Conservation (phyloP, 1,139 yeast genomes). For the Candida smagusa region DNA sequence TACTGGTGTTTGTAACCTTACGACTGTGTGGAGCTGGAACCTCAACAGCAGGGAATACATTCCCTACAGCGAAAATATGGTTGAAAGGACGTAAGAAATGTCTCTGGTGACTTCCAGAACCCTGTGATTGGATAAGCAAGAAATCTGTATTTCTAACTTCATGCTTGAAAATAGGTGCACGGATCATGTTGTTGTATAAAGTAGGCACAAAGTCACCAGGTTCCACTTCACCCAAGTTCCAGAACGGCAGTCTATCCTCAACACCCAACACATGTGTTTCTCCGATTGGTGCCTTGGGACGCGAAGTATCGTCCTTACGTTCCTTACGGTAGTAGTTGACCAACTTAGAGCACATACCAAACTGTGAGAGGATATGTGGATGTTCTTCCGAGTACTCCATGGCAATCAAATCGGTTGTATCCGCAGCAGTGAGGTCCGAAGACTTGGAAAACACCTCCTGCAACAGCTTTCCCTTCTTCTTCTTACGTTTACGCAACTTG, state of each 20-base stretch:
- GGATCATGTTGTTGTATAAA: slow-evolving; percentile 80
- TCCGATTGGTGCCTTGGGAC: slow-evolving; percentile 89
- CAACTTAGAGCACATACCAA: slow-evolving; percentile 95
- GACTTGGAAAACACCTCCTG: slow-evolving; percentile 70
- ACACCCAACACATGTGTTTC: slow-evolving; percentile 95
- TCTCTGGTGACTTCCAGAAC: slow-evolving; percentile 63
- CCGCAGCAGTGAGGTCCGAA: slow-evolving; percentile 79
- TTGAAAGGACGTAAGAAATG: slow-evolving; percentile 60
- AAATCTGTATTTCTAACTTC: slow-evolving; percentile 79
- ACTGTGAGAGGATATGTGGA: slow-evolving; percentile 79
- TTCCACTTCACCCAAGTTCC: slow-evolving; percentile 98
- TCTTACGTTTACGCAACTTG: slow-evolving; percentile 80
- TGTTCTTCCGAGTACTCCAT: slow-evolving; percentile 90
- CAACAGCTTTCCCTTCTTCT: slow-evolving; percentile 80
- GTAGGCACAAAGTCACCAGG: slow-evolving; percentile 95
- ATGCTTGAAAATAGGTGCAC: slow-evolving; percentile 94
- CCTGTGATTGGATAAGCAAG: slow-evolving; percentile 73
- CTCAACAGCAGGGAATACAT: slow-evolving; percentile 87
- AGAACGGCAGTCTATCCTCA: slow-evolving; percentile 94
- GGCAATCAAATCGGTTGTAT: slow-evolving; percentile 71
- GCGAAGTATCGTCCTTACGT: slow-evolving; percentile 74
- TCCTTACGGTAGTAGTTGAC: slow-evolving; percentile 90
- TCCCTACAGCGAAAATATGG: slow-evolving; percentile 84
- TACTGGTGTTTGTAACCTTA: slow-evolving; percentile 90
- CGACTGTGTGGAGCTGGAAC: slow-evolving; percentile 98